phyloP scores from a whole-genome alignment of 2,329 filamentous ascomycete genomes.

The Purpureocillium takamizusanense region DNA sequence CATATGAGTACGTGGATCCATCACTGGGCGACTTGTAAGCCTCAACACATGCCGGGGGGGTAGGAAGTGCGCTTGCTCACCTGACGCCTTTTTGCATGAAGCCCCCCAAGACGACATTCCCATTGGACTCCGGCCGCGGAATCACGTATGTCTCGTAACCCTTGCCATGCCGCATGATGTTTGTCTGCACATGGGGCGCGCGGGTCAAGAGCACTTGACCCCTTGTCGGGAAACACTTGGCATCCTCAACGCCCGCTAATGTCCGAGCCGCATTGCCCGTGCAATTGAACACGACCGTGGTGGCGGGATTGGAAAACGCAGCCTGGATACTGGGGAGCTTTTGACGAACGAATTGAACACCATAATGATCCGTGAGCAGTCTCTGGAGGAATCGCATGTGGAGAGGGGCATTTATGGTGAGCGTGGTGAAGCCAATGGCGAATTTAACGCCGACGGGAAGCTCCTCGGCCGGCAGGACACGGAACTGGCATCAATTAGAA shows the following conservation, averaged over 20 bases:
- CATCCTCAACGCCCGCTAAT: slow-evolving; percentile 25
- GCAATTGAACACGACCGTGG: slow-evolving; percentile 11
- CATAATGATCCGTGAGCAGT: slow-evolving; percentile 10
- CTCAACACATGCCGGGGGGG: too few species aligned
- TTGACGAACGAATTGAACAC: slow-evolving; percentile 15
- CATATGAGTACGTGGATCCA: slow-evolving; percentile 23
- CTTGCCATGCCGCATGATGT: slow-evolving; percentile 28
- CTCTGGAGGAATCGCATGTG: slow-evolving; percentile 17
- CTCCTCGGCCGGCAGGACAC: slow-evolving; percentile 2
- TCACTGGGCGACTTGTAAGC: slow-evolving; percentile 12
- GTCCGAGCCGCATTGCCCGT: slow-evolving; percentile 19
- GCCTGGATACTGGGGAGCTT: slow-evolving; percentile 12
- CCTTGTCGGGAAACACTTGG: slow-evolving; percentile 29
- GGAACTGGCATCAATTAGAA: background rate
- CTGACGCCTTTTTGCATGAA: slow-evolving; percentile 26
- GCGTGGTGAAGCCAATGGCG: slow-evolving; percentile 20
- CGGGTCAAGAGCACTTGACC: slow-evolving; percentile 27
- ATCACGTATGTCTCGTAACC: slow-evolving; percentile 32
- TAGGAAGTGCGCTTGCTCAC: too few species aligned
- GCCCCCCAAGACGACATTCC: slow-evolving; percentile 25
- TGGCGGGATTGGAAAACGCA: slow-evolving; percentile 8
- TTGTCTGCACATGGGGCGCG: slow-evolving; percentile 22
- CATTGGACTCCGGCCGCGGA: slow-evolving; percentile 25
- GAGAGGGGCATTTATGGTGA: slow-evolving; percentile 24
- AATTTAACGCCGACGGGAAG: slow-evolving; percentile 17